A percentile compares a stretch with the other conserved stretches of the same genome.
These are phyloP conservation scores for Fusarium udum DNA, from an alignment of 2,329 filamentous ascomycete genomes.

Conservation along the genomic window DNA sequence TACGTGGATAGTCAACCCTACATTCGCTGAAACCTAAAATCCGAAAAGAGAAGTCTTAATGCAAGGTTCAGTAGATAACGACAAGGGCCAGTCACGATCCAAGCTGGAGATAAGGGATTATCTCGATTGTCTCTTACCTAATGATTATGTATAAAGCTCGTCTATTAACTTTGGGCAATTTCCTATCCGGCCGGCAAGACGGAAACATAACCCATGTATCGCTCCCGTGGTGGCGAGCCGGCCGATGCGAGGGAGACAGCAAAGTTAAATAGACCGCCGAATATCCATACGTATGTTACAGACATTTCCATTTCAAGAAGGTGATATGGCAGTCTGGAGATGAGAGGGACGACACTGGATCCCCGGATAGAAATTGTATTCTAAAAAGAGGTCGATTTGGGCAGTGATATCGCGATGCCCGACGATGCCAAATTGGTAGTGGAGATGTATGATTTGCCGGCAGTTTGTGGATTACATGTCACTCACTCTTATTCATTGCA, in stretches of 20 bases:
- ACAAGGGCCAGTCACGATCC: not conserved
- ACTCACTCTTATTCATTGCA: not conserved
- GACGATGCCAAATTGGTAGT: not conserved
- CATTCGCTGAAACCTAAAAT: not conserved
- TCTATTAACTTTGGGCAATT: too few species aligned
- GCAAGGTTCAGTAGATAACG: not conserved
- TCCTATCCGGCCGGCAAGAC: not conserved
- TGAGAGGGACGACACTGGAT: not conserved
- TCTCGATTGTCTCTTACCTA: not conserved
- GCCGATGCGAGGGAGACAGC: not conserved
- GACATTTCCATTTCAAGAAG: not conserved
- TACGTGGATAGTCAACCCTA: not conserved
- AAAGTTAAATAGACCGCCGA: not conserved
- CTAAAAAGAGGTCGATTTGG: not conserved
- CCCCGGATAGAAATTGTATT: not conserved
- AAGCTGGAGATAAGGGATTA: not conserved
- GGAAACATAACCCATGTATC: not conserved
- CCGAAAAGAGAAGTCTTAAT: not conserved
- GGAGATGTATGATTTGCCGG: not conserved
- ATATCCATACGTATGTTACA: not conserved
- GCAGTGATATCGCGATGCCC: not conserved
- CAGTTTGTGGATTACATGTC: not conserved
- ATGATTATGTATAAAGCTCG: not conserved
- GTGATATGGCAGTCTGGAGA: accelerated
- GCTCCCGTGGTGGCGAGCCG: not conserved